These are phyloP conservation scores for Lactifluus rugatus DNA, from an alignment of 768 basidiomycete species.

Conservation along the genomic window DNA sequence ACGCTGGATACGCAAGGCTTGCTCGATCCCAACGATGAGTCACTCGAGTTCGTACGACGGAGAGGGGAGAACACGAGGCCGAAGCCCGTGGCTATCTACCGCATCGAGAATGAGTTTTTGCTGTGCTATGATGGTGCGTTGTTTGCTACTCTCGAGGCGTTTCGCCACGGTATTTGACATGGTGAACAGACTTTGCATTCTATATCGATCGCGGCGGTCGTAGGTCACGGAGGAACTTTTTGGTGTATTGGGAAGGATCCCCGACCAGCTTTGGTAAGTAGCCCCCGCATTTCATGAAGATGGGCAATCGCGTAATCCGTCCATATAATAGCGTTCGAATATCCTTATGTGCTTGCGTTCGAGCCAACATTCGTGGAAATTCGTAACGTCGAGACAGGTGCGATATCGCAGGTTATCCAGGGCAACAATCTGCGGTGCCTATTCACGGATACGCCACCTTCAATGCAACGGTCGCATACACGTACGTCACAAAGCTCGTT, in stretches of 20 bases:
- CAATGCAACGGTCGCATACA: conserved; percentile 53
- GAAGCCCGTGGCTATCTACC: conserved; percentile 91
- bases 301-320: neutral
- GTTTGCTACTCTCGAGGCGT: neutral
- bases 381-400: conserved; percentile 87
- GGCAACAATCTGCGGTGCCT: conserved; percentile 83
- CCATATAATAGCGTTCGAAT: conserved; percentile 69
- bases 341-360: conserved; percentile 94
- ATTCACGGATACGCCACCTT: conserved; percentile 90
- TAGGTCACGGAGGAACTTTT: conserved; percentile 82
- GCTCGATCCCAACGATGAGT: conserved; percentile 84
- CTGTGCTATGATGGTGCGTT: conserved; percentile 91
- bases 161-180: neutral
- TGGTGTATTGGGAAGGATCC: conserved; percentile 93
- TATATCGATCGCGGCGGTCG: conserved; percentile 97
- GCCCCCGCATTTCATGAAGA: neutral
- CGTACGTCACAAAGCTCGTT: conserved; percentile 21
- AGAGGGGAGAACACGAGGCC: conserved; percentile 74
- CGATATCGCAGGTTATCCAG: conserved; percentile 90
- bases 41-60: conserved; percentile 88
- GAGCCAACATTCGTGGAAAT: conserved; percentile 96
- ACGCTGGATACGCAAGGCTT: conserved; percentile 94
- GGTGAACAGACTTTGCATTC: conserved; percentile 81
- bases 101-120: conserved; percentile 93
- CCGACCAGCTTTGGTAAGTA: conserved; percentile 89